A percentile compares a stretch with the other conserved stretches of the same genome.
Conservation (phyloP, 345 rosid genomes). For the Pistacia integerrima region DNA sequence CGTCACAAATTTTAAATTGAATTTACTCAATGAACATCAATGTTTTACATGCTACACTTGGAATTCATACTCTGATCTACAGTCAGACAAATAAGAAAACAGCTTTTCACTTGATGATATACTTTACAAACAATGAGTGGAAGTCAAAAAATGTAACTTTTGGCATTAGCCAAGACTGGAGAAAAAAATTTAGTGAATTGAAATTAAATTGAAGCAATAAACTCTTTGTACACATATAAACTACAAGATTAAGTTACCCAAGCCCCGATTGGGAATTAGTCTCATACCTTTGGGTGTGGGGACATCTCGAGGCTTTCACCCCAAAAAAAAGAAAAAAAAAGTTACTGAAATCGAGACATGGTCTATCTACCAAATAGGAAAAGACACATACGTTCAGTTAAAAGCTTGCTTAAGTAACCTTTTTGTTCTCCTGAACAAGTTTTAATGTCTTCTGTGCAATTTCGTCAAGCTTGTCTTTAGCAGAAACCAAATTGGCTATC, state of each 20-base stretch:
- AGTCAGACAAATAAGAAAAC: neutral
- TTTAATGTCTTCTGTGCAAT: constrained; percentile 42
- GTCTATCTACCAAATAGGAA: neutral
- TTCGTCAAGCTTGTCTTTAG: constrained; percentile 53
- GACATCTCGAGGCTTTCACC: too few relatives aligned
- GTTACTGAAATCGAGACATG: neutral
- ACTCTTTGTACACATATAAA: neutral
- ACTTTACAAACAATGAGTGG: neutral
- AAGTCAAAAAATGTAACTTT: constrained; percentile 10
- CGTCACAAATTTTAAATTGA: neutral
- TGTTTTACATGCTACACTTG: neutral
- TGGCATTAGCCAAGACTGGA: neutral
- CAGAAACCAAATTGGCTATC: constrained; percentile 45
- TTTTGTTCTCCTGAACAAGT: constrained; percentile 42
- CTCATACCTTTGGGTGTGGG: too few relatives aligned
- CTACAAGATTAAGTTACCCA: too few relatives aligned
- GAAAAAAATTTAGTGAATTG: neutral
- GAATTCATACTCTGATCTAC: neutral
- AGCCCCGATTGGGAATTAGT: too few relatives aligned
- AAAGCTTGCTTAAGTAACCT: too few relatives aligned
- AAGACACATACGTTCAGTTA: neutral
- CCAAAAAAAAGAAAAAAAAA: too few relatives aligned
- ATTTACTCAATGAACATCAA: too few relatives aligned
- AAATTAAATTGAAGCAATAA: neutral
- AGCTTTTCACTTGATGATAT: neutral